phyloP scores from a whole-genome alignment of 768 basidiomycete species.

The Clavaria fumosa region DNA sequence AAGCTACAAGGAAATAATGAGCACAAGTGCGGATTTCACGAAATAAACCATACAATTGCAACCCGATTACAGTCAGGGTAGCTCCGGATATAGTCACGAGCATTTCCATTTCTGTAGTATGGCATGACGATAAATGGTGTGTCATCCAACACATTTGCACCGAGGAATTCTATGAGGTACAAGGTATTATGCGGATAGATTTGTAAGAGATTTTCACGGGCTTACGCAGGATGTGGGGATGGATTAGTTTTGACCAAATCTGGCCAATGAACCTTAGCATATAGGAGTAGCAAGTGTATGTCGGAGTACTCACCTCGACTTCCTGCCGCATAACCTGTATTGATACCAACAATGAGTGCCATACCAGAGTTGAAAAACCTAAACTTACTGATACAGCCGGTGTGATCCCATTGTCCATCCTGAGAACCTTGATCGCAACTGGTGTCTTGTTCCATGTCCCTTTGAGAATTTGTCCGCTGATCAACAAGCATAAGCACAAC shows the following conservation, averaged over 20 bases:
- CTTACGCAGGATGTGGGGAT: slow-evolving; percentile 15
- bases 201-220: not conserved
- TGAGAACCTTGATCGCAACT: slow-evolving; percentile 14
- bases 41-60: slow-evolving; percentile 9
- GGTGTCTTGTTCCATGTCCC: slow-evolving; percentile 13
- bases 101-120: slow-evolving; percentile 12
- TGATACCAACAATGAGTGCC: not conserved
- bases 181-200: not conserved
- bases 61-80: slow-evolving; percentile 11
- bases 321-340: slow-evolving; percentile 9
- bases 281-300: too few species aligned
- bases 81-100: slow-evolving; percentile 8
- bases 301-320: slow-evolving; percentile 5
- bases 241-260: slow-evolving; percentile 12
- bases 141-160: slow-evolving; percentile 7
- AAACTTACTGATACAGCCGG: slow-evolving; percentile 8
- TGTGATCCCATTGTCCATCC: slow-evolving; percentile 7
- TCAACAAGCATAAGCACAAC: not conserved
- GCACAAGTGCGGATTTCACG: not conserved
- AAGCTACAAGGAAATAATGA: slow-evolving; percentile 10
- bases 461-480: slow-evolving; percentile 12
- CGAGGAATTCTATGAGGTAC: slow-evolving; percentile 12
- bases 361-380: not conserved
- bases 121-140: slow-evolving; percentile 18
- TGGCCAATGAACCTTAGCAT: not conserved